Conservation (phyloP, 495 filamentous ascomycete species). For the Staphylotrichum longicolle region DNA sequence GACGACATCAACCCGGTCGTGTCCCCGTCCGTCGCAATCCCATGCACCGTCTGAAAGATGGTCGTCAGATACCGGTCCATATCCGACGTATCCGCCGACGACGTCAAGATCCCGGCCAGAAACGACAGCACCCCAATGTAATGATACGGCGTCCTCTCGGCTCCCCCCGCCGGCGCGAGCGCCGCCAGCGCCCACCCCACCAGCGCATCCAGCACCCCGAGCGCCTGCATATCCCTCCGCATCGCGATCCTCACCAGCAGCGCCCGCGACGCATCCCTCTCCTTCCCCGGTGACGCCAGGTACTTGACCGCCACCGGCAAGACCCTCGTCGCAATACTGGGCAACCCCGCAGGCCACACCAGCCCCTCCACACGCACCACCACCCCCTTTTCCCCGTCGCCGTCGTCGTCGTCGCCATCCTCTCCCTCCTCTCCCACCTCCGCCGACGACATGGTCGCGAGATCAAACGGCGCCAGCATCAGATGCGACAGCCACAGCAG, state of each 20-base stretch:
- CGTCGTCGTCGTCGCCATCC: too few relatives aligned
- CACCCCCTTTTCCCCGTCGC: not conserved
- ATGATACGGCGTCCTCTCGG: conserved; percentile 43
- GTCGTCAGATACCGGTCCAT: conserved; percentile 47
- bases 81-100: conserved; percentile 49
- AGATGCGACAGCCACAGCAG: conserved; percentile 92
- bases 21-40: conserved; percentile 36
- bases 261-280: conserved; percentile 77
- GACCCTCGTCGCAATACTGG: conserved; percentile 67
- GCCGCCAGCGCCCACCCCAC: conserved; percentile 64
- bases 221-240: conserved; percentile 79
- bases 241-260: conserved; percentile 80
- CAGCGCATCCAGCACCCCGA: conserved; percentile 64
- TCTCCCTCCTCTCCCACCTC: conserved; percentile 35
- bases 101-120: conserved; percentile 65
- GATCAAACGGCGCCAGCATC: conserved; percentile 87
- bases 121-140: conserved; percentile 76
- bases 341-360: conserved; percentile 53
- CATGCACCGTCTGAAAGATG: conserved; percentile 52
- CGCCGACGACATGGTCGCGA: conserved; percentile 75
- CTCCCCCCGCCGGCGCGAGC: conserved; percentile 43
- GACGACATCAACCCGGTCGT: conserved; percentile 56
- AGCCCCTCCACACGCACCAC: conserved; percentile 39
- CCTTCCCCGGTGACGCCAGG: conserved; percentile 74
- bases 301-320: conserved; percentile 67